Evolutionary conservation across 805 yeast species (phyloP).

Genomic region (Cyberlindnera subsufficiens): DNA sequence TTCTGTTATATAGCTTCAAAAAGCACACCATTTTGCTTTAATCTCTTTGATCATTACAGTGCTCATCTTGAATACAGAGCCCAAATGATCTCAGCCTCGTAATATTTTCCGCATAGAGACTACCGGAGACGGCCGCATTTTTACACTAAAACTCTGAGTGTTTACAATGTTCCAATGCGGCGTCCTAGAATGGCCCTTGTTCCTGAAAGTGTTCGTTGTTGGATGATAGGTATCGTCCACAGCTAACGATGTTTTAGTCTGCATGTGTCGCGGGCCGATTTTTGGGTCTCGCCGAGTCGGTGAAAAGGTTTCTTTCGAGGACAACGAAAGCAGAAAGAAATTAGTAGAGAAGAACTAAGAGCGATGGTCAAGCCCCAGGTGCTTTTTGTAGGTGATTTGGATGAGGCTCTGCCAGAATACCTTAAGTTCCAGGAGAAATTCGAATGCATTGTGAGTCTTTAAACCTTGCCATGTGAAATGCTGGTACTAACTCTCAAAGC

Average conservation of each 20-base stretch:
- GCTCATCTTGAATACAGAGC: constrained; percentile 16
- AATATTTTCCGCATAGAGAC: constrained; percentile 2
- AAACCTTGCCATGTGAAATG: background rate
- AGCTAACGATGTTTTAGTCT: no score
- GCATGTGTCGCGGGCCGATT: no score
- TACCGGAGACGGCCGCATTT: no score
- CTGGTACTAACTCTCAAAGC: constrained; percentile 9
- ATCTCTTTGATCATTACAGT: constrained; percentile 12
- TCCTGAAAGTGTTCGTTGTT: no score
- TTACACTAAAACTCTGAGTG: no score
- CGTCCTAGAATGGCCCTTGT: no score
- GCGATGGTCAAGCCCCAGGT: constrained; percentile 11
- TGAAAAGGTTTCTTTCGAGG: no score
- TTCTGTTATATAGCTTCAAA: background rate
- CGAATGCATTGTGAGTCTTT: constrained; percentile 27
- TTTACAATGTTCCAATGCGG: no score
- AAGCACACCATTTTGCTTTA: background rate
- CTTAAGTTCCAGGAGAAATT: constrained; percentile 29
- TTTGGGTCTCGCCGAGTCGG: no score
- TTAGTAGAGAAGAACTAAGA: no score
- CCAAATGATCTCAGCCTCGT: constrained; percentile 11
- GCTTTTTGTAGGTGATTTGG: constrained; percentile 40
- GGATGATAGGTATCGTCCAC: no score
- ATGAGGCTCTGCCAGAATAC: constrained; percentile 33
- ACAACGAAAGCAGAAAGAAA: no score